phyloP scores from a whole-genome alignment of 768 basidiomycete genomes.

The Mycena metata region DNA sequence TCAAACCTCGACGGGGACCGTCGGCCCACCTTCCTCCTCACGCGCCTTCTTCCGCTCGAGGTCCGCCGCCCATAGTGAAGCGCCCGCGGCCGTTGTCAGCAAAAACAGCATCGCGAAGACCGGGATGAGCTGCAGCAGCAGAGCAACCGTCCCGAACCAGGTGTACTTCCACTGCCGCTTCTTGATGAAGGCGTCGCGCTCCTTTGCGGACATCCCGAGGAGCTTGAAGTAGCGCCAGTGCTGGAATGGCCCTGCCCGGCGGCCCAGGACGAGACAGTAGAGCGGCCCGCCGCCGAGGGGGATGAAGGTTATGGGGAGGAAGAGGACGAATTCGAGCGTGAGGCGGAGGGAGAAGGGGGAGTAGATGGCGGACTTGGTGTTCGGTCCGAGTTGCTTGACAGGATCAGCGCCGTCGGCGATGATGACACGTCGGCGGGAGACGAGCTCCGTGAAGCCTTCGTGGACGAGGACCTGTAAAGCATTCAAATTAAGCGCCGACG shows the following conservation, averaged over 20 bases:
- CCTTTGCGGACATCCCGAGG: conserved; percentile 10
- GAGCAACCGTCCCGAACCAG: conserved; percentile 38
- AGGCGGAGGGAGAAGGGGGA: conserved; percentile 40
- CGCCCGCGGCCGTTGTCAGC: conserved; percentile 36
- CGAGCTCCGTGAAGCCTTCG: conserved; percentile 31
- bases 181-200: conserved; percentile 14
- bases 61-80: conserved; percentile 37
- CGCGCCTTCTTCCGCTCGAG: conserved; percentile 25
- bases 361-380: conserved; percentile 35
- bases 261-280: conserved; percentile 38
- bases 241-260: conserved; percentile 36
- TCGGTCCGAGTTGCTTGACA: conserved; percentile 28
- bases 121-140: conserved; percentile 34
- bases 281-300: conserved; percentile 35
- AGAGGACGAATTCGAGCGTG: conserved; percentile 36
- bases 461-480: conserved; percentile 30
- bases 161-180: conserved; percentile 39
- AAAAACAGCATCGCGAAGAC: conserved; percentile 33
- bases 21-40: conserved; percentile 28
- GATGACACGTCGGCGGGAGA: conserved; percentile 30
- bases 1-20: conserved; percentile 29
- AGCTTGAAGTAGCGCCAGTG: conserved; percentile 40
- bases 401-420: conserved; percentile 28
- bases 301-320: conserved; percentile 39
- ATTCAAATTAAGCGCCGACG: neutral